These are phyloP conservation scores for Sordariomycetes sp. DNA, from an alignment of 2,329 filamentous ascomycete genomes.

Conservation along the genomic window DNA sequence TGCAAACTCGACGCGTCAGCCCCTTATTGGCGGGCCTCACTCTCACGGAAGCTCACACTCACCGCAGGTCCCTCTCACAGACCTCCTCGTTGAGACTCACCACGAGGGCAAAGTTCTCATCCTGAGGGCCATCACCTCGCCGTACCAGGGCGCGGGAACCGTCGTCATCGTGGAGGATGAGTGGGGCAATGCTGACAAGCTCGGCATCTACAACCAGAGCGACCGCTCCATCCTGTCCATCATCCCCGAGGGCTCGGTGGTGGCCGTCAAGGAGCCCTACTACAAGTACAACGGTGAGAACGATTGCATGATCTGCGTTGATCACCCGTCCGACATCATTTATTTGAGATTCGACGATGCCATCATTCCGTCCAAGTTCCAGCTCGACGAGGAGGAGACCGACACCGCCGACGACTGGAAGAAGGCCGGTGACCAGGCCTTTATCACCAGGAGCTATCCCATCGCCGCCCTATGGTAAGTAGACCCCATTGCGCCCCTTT, in stretches of 20 bases:
- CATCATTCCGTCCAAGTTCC: conserved; percentile 17
- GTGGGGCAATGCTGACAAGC: conserved; percentile 21
- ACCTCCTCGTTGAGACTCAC: conserved; percentile 19
- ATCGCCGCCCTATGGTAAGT: conserved; percentile 20
- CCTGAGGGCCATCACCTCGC: conserved; percentile 17
- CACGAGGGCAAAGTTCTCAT: conserved; percentile 20
- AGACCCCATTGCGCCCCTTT: neutral
- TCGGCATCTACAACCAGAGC: conserved; percentile 25
- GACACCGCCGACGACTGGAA: conserved; percentile 10
- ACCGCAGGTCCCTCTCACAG: conserved; percentile 16
- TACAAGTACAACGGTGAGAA: conserved; percentile 18
- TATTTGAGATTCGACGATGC: conserved; percentile 16
- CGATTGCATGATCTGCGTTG: conserved; percentile 22
- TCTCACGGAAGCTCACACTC: neutral
- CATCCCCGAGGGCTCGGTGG: conserved; percentile 18
- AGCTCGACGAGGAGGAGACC: conserved; percentile 9
- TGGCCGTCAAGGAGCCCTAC: conserved; percentile 25
- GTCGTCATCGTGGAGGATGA: conserved; percentile 24
- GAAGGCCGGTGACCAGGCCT: conserved; percentile 11
- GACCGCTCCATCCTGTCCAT: conserved; percentile 19
- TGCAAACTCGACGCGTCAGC: neutral
- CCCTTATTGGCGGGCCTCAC: neutral
- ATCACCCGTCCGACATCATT: conserved; percentile 22
- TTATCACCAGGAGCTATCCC: conserved; percentile 18
- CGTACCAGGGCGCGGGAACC: conserved; percentile 19